These are phyloP conservation scores for Rhodotorula graminis DNA, from an alignment of 768 basidiomycete species.

Conservation along the genomic window DNA sequence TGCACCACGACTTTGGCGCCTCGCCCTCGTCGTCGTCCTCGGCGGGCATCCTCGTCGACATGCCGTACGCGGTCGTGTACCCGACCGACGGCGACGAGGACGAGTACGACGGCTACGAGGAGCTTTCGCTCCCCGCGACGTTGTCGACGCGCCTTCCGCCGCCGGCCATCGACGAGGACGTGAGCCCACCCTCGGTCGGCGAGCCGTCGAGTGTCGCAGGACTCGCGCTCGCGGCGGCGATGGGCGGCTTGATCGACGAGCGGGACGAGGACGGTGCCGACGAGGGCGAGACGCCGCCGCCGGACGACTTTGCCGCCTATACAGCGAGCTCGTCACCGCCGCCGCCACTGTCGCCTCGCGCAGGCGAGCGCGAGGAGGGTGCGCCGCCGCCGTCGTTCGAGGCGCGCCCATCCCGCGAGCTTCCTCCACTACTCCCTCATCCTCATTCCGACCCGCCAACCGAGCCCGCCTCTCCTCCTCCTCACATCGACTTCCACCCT, in stretches of 20 bases:
- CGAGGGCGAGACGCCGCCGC: neutral
- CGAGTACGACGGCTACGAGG: conserved; percentile 44
- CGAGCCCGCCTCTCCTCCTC: neutral
- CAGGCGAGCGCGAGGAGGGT: too few relatives aligned
- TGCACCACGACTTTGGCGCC: too few relatives aligned
- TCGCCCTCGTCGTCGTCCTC: neutral
- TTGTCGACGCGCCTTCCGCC: conserved; percentile 17
- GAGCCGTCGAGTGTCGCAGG: neutral
- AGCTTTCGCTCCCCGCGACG: conserved; percentile 24
- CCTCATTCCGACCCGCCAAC: neutral
- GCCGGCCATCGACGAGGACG: conserved; percentile 39
- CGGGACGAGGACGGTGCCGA: neutral
- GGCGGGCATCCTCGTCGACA: neutral
- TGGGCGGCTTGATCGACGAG: neutral
- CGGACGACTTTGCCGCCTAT: neutral
- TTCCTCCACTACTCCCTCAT: too few relatives aligned
- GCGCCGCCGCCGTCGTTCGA: neutral
- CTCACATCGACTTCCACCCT: neutral
- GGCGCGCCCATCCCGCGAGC: neutral
- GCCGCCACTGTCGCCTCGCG: too few relatives aligned
- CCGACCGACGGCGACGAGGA: conserved; percentile 18
- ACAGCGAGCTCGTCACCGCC: neutral
- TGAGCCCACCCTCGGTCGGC: conserved; percentile 26
- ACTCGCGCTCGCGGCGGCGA: neutral
- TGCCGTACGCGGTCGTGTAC: neutral